phyloP scores from a whole-genome alignment of 345 rosid genomes.

The Hibiscus mutabilis region DNA sequence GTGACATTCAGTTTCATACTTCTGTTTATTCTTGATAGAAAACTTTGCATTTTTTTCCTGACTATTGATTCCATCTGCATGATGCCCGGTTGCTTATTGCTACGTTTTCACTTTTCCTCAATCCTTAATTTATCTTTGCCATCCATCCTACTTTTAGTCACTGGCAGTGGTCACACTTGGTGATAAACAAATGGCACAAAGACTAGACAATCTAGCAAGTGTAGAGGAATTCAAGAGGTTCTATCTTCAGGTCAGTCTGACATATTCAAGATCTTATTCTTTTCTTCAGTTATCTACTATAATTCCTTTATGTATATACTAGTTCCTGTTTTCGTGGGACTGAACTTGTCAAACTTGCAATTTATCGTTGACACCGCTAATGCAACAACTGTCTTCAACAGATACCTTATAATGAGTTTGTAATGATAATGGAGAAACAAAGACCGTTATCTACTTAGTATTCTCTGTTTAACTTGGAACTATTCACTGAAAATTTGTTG shows the following conservation, averaged over 20 bases:
- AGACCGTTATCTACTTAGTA: background rate
- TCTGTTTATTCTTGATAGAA: background rate
- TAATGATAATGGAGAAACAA: background rate
- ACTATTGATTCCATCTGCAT: background rate
- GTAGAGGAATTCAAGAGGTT: slow-evolving; percentile 87
- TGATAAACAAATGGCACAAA: slow-evolving; percentile 94
- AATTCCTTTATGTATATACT: background rate
- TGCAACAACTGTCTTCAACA: background rate
- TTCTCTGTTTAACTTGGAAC: background rate
- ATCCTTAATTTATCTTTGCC: background rate
- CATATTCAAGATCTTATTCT: slow-evolving; percentile 15
- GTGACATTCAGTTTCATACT: background rate
- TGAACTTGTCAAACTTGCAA: background rate
- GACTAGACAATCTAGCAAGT: slow-evolving; percentile 78
- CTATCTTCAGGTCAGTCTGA: slow-evolving; percentile 82
- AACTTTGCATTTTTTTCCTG: background rate
- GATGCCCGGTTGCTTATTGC: background rate
- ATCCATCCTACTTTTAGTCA: slow-evolving; percentile 45
- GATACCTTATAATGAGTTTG: background rate
- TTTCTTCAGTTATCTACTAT: slow-evolving; percentile 11
- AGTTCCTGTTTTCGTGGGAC: background rate
- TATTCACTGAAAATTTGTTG: background rate
- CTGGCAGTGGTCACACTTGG: slow-evolving; percentile 97
- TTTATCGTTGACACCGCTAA: background rate
- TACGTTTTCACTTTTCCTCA: slow-evolving; percentile 8